Conservation (phyloP, 2,329 filamentous ascomycete species). For the Erysiphe neolycopersici region DNA sequence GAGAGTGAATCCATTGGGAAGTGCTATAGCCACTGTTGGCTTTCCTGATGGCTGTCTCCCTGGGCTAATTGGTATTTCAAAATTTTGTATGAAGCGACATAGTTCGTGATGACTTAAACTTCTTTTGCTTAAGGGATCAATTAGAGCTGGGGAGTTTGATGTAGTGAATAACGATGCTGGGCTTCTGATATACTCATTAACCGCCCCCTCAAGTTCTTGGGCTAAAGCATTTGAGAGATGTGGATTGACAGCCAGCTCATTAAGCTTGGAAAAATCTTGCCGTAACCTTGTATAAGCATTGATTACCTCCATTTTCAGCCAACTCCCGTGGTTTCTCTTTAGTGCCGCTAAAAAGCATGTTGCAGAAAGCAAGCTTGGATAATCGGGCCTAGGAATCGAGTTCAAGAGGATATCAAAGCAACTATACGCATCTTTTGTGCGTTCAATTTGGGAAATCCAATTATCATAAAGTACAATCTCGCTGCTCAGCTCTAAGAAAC, state of each 20-base stretch:
- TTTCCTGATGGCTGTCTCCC: background rate
- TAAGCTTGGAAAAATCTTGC: background rate
- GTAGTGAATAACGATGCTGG: background rate
- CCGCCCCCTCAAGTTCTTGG: background rate
- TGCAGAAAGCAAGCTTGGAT: background rate
- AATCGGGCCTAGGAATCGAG: background rate
- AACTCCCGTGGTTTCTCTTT: background rate
- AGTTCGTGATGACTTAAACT: conserved; percentile 10
- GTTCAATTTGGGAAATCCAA: background rate
- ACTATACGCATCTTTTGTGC: background rate
- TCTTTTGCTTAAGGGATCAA: conserved; percentile 1
- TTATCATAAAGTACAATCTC: too few species aligned
- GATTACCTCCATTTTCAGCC: background rate
- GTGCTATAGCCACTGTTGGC: conserved; percentile 16
- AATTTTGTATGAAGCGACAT: conserved; percentile 12
- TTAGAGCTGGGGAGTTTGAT: conserved; percentile 1
- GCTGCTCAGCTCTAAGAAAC: too few species aligned
- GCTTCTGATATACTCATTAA: background rate
- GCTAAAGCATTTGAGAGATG: background rate
- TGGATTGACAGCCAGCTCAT: background rate
- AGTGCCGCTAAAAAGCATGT: background rate
- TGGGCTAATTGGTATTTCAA: conserved; percentile 11
- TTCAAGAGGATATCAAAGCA: background rate
- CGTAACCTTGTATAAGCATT: background rate
- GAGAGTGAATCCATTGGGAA: conserved; percentile 27